Evolutionary conservation across 805 yeast species (phyloP), one percentile per base, ranked within the genome.

Genomic region (Monosporozyma servazzii): DNA sequence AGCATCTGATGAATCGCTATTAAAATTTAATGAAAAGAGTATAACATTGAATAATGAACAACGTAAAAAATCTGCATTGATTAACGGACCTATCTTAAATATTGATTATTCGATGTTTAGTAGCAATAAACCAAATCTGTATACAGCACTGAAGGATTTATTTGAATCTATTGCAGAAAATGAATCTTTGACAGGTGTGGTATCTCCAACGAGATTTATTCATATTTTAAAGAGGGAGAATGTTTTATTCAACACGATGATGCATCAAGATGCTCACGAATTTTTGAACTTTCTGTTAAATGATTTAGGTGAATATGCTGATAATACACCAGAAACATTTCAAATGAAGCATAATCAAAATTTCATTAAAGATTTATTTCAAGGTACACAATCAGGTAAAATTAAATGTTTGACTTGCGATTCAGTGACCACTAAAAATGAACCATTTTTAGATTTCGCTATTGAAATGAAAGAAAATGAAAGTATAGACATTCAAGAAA

Each of bases 241-340:
- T 66, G 88, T 83, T 58, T 72, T 91, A 59, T 91, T 93, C 67
- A 74, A 96, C 56, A 84, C 88, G 52, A 82, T 87, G 47, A 90
- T 88, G 96, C 99, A 91, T 66, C 99, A 91, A 64, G 99, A 91
- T 72, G 97, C 98, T 9, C 99, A 91, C 69, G 99, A 91, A 69
- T 91, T 93, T 67, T 76, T 90, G 63, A 90, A 90, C 66, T 90
- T 87, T 63, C 66, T 90, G 55, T 72, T 93, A 49, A 91, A 91
- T 67, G 89, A 88, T 56, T 75, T 85, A 23, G 72, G 86, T 45
- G 79, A 77, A 30, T 63, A 57, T 30, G 50, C 68, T 69, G 74
- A 57, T 27, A 42, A 18, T 20, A 45, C 33, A 20, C 27, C 39
- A 3, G 41, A 33, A 7, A n/a, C 25, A 18, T 45, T 45, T 20